A percentile compares a stretch with the other conserved stretches of the same genome.
Evolutionary conservation across 1,284 basidiomycete species (phyloP).

Genomic region (Ceratobasidium theobromae): DNA sequence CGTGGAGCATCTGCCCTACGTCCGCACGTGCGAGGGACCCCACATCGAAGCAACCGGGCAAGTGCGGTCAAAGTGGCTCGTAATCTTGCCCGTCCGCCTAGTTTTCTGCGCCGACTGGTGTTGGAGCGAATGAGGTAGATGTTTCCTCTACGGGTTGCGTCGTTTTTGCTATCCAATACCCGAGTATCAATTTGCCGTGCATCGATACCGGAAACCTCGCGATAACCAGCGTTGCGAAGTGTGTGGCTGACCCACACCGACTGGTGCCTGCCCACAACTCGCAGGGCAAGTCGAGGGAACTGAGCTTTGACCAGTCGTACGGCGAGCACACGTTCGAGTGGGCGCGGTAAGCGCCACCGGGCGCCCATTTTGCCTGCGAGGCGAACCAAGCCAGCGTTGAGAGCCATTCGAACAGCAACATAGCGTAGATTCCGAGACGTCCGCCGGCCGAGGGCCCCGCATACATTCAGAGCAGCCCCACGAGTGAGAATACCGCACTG

Average conservation of each 20-base stretch:
- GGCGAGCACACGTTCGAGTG: neutral
- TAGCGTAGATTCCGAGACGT: neutral
- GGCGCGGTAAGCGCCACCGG: neutral
- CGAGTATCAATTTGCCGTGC: neutral
- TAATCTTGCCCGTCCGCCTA: neutral
- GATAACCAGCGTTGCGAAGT: neutral
- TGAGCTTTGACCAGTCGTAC: neutral
- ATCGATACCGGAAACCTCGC: neutral
- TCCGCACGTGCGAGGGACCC: neutral
- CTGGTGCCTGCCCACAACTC: neutral
- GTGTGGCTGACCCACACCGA: neutral
- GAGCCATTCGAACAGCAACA: slow-evolving; percentile 1
- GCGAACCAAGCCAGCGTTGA: slow-evolving; percentile 8
- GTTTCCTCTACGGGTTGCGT: slow-evolving; percentile 9
- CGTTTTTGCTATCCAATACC: neutral
- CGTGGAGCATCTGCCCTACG: too few relatives aligned
- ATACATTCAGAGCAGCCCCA: neutral
- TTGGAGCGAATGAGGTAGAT: neutral
- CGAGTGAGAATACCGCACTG: neutral
- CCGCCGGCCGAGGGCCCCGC: neutral
- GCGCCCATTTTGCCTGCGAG: slow-evolving; percentile 7
- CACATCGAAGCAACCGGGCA: slow-evolving; percentile 1
- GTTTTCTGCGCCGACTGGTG: too few relatives aligned
- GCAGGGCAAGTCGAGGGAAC: neutral
- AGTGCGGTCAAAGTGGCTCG: slow-evolving; percentile 13